Evolutionary conservation across 768 basidiomycete genomes (phyloP).

Genomic region (Lactarius indigo): DNA sequence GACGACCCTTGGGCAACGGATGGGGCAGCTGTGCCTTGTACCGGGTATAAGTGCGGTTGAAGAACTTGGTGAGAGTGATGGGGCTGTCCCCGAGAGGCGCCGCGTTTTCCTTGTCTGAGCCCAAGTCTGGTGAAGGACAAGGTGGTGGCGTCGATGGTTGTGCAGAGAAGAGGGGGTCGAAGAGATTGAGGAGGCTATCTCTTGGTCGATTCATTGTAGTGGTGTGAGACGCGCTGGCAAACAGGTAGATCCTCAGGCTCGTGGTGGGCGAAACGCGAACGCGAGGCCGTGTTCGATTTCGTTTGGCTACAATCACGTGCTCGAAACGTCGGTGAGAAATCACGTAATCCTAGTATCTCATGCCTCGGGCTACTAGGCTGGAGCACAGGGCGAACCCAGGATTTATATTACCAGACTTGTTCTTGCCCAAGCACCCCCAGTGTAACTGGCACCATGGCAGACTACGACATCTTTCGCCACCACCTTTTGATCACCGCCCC

Average conservation of each 20-base stretch:
- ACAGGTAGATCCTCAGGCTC: not conserved
- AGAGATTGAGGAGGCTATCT: conserved; percentile 25
- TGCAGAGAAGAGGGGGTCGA: conserved; percentile 21
- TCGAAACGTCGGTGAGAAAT: not conserved
- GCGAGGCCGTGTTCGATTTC: not conserved
- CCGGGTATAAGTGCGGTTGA: conserved; percentile 22
- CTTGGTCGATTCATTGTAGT: conserved; percentile 22
- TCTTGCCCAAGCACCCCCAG: not conserved
- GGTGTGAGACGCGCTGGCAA: not conserved
- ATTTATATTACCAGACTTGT: not conserved
- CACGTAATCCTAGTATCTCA: too few relatives aligned
- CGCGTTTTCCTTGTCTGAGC: conserved; percentile 26
- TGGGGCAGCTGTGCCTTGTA: conserved; percentile 11
- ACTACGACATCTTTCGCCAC: not conserved
- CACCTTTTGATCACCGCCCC: not conserved
- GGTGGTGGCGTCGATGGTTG: conserved; percentile 4
- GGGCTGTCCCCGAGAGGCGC: conserved; percentile 12
- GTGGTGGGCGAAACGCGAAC: not conserved
- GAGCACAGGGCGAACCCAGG: not conserved
- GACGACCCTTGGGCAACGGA: conserved; percentile 8
- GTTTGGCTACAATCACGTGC: not conserved
- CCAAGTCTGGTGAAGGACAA: conserved; percentile 16
- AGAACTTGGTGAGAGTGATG: conserved; percentile 26
- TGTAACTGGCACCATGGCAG: not conserved
- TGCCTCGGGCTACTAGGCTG: too few relatives aligned